Evolutionary conservation across 2,329 filamentous ascomycete species (phyloP).

Genomic region (Curvularia sp.): DNA sequence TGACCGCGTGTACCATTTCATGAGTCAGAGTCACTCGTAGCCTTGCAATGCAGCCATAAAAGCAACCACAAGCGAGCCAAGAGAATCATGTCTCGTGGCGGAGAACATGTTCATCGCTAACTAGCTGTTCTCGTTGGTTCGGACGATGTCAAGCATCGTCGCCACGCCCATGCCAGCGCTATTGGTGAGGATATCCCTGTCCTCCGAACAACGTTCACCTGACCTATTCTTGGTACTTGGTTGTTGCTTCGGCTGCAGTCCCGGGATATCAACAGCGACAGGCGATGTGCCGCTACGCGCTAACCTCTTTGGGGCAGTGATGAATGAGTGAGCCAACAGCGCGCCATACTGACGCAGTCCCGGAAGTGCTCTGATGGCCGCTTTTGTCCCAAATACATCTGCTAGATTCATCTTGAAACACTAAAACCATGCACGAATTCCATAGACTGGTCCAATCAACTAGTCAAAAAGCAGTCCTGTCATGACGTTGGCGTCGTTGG

Average conservation of each 20-base stretch:
- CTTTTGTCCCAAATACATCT: not conserved
- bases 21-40: not conserved
- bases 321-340: not conserved
- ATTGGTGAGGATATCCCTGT: not conserved
- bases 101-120: not conserved
- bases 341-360: too few species aligned
- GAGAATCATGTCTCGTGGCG: too few species aligned
- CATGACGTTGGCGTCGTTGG: not conserved
- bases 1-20: not conserved
- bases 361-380: not conserved
- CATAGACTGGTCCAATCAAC: not conserved
- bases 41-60: not conserved
- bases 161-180: not conserved
- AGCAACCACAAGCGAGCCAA: not conserved
- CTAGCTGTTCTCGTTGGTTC: not conserved
- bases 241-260: not conserved
- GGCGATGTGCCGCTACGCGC: not conserved
- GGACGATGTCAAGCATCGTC: not conserved
- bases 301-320: not conserved
- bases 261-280: not conserved
- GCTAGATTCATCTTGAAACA: not conserved
- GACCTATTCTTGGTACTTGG: not conserved
- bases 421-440: not conserved
- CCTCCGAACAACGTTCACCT: not conserved
- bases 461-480: not conserved